Evolutionary conservation across 306 rosid genomes (phyloP), one percentile per base, ranked within the genome.

Genomic region (Quercus alba): DNA sequence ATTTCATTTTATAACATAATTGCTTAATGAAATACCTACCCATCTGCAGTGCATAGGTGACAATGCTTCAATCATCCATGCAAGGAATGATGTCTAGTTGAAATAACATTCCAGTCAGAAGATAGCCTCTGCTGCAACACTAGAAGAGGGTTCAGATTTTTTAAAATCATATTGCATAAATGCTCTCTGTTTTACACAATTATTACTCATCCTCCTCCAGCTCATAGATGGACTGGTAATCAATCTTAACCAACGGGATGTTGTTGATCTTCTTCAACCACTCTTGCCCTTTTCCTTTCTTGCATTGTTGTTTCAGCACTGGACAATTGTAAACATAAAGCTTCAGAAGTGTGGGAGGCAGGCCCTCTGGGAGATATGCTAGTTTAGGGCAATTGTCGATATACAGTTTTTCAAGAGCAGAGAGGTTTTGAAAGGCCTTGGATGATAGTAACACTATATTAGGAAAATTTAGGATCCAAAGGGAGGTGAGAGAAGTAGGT

Each of bases 391-490:
- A 77, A 13, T 30, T 0, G 0, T 0, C 0, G 8, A 83, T 55
- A 0, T 1, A 0, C 31, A 80, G 51, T 13, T 21, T 6, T 23
- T 75, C 15, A 66, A 84, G 87, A 57, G 76, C 76, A 72, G 62
- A 56, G 41, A 83, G 86, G 70, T 17, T 75, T 5, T 62, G 57
- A 76, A 84, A 72, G 17, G 59, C 81, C 33, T 71, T 25, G 68
- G 72, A 54, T 17, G 77, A 72, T 28, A 72, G 54, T 14, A 15
- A 44, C 71, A 21, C 23, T 3, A 79, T 75, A 75, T 84, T 76
- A 19, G 61, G 73, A 49, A 49, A 13, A 12, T 46, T 38, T 1
- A 7, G 46, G 11, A 38, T 38, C 46, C 46, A 38, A 7, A 79
- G 33, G 0, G 17, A 0, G n/a, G n/a, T 56, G 25, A 84, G 73